These are phyloP conservation scores for Apiospora rasikravindrae DNA, from an alignment of 2,329 filamentous ascomycete genomes.

Conservation along the genomic window DNA sequence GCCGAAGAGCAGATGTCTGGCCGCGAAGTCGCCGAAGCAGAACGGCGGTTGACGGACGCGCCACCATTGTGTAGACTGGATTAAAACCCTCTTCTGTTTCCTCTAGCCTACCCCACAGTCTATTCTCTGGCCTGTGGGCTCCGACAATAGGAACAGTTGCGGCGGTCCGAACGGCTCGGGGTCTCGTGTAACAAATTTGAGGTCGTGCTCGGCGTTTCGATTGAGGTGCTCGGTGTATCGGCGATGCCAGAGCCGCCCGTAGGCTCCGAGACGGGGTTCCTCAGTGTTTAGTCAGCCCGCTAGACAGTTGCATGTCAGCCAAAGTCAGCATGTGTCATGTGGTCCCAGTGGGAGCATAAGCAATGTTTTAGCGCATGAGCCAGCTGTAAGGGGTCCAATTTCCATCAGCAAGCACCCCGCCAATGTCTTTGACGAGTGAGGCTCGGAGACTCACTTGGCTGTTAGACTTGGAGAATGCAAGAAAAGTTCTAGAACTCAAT, in stretches of 20 bases:
- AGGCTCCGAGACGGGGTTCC: slow-evolving; percentile 7
- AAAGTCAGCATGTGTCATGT: slow-evolving; percentile 16
- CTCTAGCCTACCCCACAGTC: neutral
- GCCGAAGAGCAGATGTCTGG: slow-evolving; percentile 2
- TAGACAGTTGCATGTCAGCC: slow-evolving; percentile 4
- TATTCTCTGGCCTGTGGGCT: neutral
- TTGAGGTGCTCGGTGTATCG: neutral
- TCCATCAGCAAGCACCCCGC: slow-evolving; percentile 17
- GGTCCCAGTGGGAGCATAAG: neutral
- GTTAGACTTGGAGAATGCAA: neutral
- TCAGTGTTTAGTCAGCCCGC: slow-evolving; percentile 14
- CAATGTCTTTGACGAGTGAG: slow-evolving; percentile 15
- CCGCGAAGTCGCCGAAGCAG: slow-evolving; percentile 23
- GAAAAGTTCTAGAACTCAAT: slow-evolving; percentile 19
- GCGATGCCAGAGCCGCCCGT: slow-evolving; percentile 7
- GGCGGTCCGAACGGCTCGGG: neutral
- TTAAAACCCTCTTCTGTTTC: neutral
- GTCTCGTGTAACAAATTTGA: neutral
- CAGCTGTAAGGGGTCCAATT: slow-evolving; percentile 17
- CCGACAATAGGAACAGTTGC: neutral
- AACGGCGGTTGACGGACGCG: slow-evolving; percentile 12
- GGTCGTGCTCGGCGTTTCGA: slow-evolving; percentile 8
- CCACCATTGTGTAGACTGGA: neutral
- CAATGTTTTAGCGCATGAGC: slow-evolving; percentile 7
- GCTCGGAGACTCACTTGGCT: slow-evolving; percentile 11